phyloP scores from a whole-genome alignment of 2,329 filamentous ascomycete genomes.

The Zasmidium cellare region DNA sequence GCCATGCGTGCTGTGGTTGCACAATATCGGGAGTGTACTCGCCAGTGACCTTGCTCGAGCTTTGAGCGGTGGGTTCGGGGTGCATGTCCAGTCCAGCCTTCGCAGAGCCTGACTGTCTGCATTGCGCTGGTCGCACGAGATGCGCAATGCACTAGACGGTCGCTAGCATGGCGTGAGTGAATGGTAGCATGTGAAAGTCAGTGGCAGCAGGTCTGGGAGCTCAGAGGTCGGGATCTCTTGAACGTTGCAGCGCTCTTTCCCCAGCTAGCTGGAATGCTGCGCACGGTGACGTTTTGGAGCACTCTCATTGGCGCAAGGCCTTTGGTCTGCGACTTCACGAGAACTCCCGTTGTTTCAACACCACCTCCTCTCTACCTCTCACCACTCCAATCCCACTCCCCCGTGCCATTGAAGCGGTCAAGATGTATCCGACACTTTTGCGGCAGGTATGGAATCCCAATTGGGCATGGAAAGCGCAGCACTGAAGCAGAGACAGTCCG shows the following conservation, averaged over 20 bases:
- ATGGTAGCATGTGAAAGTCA: neutral
- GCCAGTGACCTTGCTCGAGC: constrained; percentile 53
- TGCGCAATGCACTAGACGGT: neutral
- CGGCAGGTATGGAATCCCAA: constrained; percentile 20
- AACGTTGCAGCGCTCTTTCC: neutral
- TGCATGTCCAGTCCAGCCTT: constrained; percentile 29
- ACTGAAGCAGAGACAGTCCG: neutral
- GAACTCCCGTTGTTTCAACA: neutral
- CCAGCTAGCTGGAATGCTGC: neutral
- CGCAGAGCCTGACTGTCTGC: constrained; percentile 20
- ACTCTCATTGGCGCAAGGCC: constrained; percentile 2
- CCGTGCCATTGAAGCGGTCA: constrained; percentile 17
- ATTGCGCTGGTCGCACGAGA: constrained; percentile 27
- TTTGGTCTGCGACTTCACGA: constrained; percentile 9
- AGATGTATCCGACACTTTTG: constrained; percentile 33
- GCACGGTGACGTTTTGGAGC: neutral
- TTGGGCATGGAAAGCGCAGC: neutral
- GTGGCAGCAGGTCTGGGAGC: neutral
- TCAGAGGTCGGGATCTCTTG: neutral
- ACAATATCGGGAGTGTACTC: constrained; percentile 1
- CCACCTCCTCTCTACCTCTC: neutral
- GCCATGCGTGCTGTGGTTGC: constrained; percentile 5
- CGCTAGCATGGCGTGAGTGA: neutral
- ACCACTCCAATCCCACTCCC: neutral
- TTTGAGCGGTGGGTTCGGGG: constrained; percentile 34